Evolutionary conservation across 805 yeast species (phyloP), one percentile per base, ranked within the genome.

Genomic region (Monosporozyma yasuniensis): DNA sequence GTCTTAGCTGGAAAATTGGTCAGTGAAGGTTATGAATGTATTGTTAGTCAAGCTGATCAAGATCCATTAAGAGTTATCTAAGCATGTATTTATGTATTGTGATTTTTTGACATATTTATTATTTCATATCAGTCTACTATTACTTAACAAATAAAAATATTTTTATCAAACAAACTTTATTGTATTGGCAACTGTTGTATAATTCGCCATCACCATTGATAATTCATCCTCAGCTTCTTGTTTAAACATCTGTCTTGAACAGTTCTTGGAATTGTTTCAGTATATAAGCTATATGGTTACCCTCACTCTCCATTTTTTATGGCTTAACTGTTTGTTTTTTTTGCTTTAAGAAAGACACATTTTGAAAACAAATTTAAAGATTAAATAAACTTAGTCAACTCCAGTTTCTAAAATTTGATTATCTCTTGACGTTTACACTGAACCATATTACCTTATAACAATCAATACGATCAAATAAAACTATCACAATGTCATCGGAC

Each of bases 31-130:
- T 72, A 75, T 19, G 72, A 68, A 1, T 69, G 83, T n/a, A 54
- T 55, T 1, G 71, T 84, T 39, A 77, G 89, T 57, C 56, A 66
- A 46, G 63, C 68, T 1, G 96, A 88, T 61, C 63, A 57, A 42
- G 96, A 87, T 60, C 96, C 96, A 10, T 67, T 76, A 46, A 14
- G 39, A 27, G 27, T 49, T 3, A 41, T 52, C 2, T 52, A 44
- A 32, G 11, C 23, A n/a, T 44, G n/a, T 42, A 2, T 8, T 11
- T 21, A 21, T 42, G 21, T 19, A 19, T 47, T 25, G 27, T 25
- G n/a, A 25, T 25, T 5, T 12, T 42, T 27, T 42, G 35, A 32
- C 35, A 32, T 14, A 32, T 32, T 32, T 32, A 32, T 32, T 12
- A 12, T 11, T 30, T 30, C 7, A 27, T 27, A 8, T 2, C 10